These are phyloP conservation scores for Trichoderma arundinaceum DNA, from an alignment of 2,329 filamentous ascomycete genomes.

Conservation along the genomic window DNA sequence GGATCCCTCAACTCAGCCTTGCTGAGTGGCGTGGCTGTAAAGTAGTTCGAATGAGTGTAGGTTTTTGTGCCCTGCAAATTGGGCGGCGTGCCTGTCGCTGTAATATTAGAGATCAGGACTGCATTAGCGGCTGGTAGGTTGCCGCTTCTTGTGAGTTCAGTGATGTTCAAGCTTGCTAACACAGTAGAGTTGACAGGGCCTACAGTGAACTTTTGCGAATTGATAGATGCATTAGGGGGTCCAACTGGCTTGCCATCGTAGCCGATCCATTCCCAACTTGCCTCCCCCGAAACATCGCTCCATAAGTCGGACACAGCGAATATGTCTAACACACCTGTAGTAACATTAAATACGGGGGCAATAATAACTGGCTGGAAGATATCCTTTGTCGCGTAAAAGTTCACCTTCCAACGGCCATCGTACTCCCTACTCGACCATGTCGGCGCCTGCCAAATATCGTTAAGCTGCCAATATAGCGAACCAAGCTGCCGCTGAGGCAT, in stretches of 20 bases:
- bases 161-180: slow-evolving; percentile 11
- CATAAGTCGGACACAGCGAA: slow-evolving; percentile 9
- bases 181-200: slow-evolving; percentile 19
- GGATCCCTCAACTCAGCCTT: slow-evolving; percentile 7
- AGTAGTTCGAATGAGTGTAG: slow-evolving; percentile 14
- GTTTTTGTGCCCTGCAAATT: slow-evolving; percentile 14
- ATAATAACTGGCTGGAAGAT: slow-evolving; percentile 20
- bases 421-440: slow-evolving; percentile 21
- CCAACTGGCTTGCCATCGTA: slow-evolving; percentile 23
- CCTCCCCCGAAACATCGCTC: slow-evolving; percentile 14
- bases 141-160: background rate
- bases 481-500: slow-evolving; percentile 18
- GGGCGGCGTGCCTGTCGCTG: slow-evolving; percentile 5
- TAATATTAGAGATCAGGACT: slow-evolving; percentile 13
- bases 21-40: slow-evolving; percentile 18
- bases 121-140: slow-evolving; percentile 9
- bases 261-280: slow-evolving; percentile 23
- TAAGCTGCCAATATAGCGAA: slow-evolving; percentile 22
- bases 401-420: slow-evolving; percentile 21
- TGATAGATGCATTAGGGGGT: background rate
- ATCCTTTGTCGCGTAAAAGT: slow-evolving; percentile 19
- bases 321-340: slow-evolving; percentile 11
- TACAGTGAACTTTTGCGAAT: slow-evolving; percentile 4
- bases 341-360: slow-evolving; percentile 16
- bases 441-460: slow-evolving; percentile 22